Conservation (phyloP, 2,329 filamentous ascomycete genomes). For the Trichoderma atrobrunneum region DNA sequence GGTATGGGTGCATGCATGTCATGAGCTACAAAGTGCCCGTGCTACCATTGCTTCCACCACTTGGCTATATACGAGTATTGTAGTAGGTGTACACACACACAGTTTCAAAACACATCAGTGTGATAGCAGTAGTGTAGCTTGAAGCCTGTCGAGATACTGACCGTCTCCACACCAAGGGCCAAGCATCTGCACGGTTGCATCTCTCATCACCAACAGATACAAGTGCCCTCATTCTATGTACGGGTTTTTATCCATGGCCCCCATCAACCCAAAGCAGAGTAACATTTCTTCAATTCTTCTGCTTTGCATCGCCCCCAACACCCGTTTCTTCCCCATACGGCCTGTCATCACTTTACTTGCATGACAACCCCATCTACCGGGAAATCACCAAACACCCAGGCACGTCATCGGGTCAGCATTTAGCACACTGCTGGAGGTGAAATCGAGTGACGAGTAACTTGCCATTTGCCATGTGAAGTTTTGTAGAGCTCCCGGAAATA, state of each 20-base stretch:
- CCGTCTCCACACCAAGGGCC: not conserved
- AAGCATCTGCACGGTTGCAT: not conserved
- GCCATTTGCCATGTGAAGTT: not conserved
- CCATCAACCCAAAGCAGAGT: not conserved
- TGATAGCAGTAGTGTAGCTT: not conserved
- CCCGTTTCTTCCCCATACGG: not conserved
- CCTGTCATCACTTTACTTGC: not conserved
- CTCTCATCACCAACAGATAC: not conserved
- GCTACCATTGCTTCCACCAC: not conserved
- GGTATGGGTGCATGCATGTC: not conserved
- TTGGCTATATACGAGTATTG: not conserved
- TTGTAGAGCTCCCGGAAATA: not conserved
- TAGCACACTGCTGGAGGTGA: not conserved
- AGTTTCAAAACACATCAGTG: not conserved
- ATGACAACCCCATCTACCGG: not conserved
- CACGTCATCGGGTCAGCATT: slow-evolving; percentile 6
- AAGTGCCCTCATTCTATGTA: not conserved
- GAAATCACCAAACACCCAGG: not conserved
- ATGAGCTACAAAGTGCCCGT: not conserved
- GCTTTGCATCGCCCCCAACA: not conserved
- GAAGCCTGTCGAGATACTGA: not conserved
- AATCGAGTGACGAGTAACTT: not conserved
- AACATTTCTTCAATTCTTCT: not conserved
- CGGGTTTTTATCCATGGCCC: not conserved
- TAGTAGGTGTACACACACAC: not conserved